Conservation (phyloP, 805 yeast genomes). For the Metschnikowia koreensis region DNA sequence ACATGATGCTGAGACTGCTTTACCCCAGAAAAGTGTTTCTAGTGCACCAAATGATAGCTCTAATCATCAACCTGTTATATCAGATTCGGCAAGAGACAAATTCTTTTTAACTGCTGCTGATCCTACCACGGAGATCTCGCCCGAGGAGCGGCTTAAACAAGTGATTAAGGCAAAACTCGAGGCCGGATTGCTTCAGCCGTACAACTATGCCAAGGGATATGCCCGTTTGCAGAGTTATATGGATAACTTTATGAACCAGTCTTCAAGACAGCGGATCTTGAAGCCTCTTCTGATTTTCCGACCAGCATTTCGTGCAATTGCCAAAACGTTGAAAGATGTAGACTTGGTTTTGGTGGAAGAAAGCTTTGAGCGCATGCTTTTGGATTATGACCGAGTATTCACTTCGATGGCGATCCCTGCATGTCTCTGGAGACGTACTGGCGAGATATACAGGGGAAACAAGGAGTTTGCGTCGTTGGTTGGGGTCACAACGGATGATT, state of each 20-base stretch:
- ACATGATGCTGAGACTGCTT: conserved; percentile 5
- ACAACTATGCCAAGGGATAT: conserved; percentile 91
- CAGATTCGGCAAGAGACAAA: conserved; percentile 85
- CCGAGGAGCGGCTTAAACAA: conserved; percentile 88
- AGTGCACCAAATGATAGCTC: background rate
- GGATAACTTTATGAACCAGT: conserved; percentile 87
- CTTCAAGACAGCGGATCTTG: conserved; percentile 79
- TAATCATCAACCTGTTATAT: conserved; percentile 42
- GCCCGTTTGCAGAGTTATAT: conserved; percentile 85
- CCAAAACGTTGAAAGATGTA: conserved; percentile 83
- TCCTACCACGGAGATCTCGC: conserved; percentile 90
- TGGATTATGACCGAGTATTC: conserved; percentile 92
- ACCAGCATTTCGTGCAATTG: conserved; percentile 92
- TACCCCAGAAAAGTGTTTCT: background rate
- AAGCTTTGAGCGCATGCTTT: conserved; percentile 86
- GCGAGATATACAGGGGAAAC: conserved; percentile 92
- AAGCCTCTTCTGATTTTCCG: conserved; percentile 83
- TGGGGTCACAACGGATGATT: conserved; percentile 83
- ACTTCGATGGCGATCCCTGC: conserved; percentile 98
- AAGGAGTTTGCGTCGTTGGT: conserved; percentile 94
- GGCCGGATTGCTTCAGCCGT: conserved; percentile 90
- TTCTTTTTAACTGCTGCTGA: conserved; percentile 96
- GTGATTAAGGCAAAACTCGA: conserved; percentile 92
- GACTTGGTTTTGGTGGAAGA: conserved; percentile 92
- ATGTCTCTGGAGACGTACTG: conserved; percentile 95